These are phyloP conservation scores for Dactylonectria estremocensis DNA, from an alignment of 2,329 filamentous ascomycete species.

Conservation along the genomic window DNA sequence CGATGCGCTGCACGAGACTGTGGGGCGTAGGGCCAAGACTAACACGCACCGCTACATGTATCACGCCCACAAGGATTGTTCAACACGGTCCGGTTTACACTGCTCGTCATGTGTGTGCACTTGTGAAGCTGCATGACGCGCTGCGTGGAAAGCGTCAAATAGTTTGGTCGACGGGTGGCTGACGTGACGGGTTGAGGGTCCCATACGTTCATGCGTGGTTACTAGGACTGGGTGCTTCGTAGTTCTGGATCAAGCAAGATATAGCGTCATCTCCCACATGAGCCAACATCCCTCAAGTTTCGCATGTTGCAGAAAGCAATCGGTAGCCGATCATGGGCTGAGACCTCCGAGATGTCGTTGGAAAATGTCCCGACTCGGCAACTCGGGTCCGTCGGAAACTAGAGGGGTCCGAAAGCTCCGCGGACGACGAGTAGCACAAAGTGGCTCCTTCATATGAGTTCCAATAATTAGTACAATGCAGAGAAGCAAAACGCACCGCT, in stretches of 20 bases:
- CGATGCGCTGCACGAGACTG: neutral
- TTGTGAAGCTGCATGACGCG: constrained; percentile 17
- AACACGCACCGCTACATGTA: neutral
- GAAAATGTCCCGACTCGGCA: neutral
- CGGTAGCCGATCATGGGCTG: neutral
- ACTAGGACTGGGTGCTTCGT: constrained; percentile 11
- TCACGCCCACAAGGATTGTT: neutral
- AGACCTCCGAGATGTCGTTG: neutral
- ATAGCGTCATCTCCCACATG: neutral
- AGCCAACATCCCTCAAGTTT: neutral
- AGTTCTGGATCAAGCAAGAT: constrained; percentile 6
- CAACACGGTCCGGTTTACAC: constrained; percentile 14
- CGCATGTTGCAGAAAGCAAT: neutral
- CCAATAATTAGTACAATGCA: neutral
- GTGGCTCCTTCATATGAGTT: too few relatives aligned
- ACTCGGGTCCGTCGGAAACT: neutral
- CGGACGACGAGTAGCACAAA: neutral
- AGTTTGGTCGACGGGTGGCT: constrained; percentile 11
- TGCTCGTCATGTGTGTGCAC: constrained; percentile 11
- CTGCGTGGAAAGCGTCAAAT: constrained; percentile 11
- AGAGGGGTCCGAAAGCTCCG: neutral
- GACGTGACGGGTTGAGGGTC: constrained; percentile 9
- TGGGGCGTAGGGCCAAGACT: constrained; percentile 14
- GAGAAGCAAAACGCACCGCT: neutral
- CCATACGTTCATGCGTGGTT: constrained; percentile 28